These are phyloP conservation scores for Nakazawaea molendinolei DNA, from an alignment of 805 yeast genomes.

Conservation along the genomic window DNA sequence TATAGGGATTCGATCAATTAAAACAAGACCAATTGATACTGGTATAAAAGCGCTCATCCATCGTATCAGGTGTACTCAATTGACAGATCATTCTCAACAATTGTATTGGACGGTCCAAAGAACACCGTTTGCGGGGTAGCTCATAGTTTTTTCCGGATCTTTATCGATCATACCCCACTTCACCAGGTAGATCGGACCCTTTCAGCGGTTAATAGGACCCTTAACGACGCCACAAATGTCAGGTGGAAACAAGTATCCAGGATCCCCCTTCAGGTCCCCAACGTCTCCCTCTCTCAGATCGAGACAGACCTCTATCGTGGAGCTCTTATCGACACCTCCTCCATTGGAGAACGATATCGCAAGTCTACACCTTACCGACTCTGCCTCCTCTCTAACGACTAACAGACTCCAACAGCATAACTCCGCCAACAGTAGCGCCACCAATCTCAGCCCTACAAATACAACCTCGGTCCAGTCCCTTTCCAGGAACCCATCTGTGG, in stretches of 20 bases:
- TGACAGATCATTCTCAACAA: too few relatives aligned
- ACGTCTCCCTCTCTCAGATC: slow-evolving; percentile 27
- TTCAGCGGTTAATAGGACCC: too few relatives aligned
- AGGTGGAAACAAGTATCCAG: slow-evolving; percentile 24
- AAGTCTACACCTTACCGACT: slow-evolving; percentile 13
- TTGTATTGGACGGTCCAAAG: too few relatives aligned
- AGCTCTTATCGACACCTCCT: slow-evolving; percentile 71
- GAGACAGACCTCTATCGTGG: slow-evolving; percentile 66
- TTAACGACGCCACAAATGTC: too few relatives aligned
- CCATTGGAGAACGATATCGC: slow-evolving; percentile 35
- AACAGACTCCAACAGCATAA: slow-evolving; percentile 6
- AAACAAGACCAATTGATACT: too few relatives aligned
- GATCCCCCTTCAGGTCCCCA: slow-evolving; percentile 31
- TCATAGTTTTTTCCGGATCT: too few relatives aligned
- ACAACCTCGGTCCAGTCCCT: not conserved
- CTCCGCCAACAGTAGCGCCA: slow-evolving; percentile 4
- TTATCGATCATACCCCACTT: too few relatives aligned
- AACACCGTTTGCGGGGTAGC: too few relatives aligned
- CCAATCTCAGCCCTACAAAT: not conserved
- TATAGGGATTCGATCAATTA: too few relatives aligned
- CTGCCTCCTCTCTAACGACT: slow-evolving; percentile 2
- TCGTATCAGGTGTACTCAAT: too few relatives aligned
- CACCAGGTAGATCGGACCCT: too few relatives aligned
- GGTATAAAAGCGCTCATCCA: too few relatives aligned
- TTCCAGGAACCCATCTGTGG: slow-evolving; percentile 27